phyloP scores from a whole-genome alignment of 768 basidiomycete genomes.

The Floccularia luteovirens region DNA sequence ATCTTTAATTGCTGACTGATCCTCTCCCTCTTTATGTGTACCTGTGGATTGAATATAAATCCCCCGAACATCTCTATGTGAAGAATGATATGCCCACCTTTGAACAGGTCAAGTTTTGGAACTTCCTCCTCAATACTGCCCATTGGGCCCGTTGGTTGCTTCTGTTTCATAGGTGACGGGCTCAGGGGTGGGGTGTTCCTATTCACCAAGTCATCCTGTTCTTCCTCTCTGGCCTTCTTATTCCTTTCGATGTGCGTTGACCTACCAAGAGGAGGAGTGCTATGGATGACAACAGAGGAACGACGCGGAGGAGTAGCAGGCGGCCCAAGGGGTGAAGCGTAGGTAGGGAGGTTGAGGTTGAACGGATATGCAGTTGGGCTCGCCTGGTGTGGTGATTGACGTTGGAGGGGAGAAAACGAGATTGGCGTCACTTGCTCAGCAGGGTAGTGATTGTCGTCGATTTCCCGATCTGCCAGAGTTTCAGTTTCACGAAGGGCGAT shows the following conservation, averaged over 20 bases:
- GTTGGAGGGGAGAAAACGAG: conserved; percentile 8
- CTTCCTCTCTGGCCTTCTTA: conserved; percentile 19
- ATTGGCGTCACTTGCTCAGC: conserved; percentile 2
- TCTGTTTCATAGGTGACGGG: conserved; percentile 29
- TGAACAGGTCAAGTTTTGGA: no score
- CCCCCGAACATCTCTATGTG: no score
- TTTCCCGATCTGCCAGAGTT: conserved; percentile 50
- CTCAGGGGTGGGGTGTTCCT: no score
- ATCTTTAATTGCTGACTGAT: no score
- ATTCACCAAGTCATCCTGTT: conserved; percentile 20
- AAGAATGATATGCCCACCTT: no score
- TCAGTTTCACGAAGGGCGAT: conserved; percentile 37
- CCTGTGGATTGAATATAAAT: no score
- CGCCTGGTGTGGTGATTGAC: conserved; percentile 10
- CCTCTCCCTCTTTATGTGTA: no score
- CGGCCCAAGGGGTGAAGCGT: conserved; percentile 22
- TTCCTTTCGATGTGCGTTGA: conserved; percentile 25
- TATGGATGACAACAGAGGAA: conserved; percentile 18
- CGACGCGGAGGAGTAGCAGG: conserved; percentile 28
- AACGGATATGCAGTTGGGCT: conserved; percentile 15
- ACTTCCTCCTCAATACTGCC: no score
- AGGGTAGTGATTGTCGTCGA: conserved; percentile 39
- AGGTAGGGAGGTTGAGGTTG: conserved; percentile 20
- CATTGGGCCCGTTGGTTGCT: neutral
- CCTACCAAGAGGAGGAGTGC: conserved; percentile 28